A percentile compares a stretch with the other conserved stretches of the same genome.
These are phyloP conservation scores for Salvia miltiorrhiza DNA, from an alignment of 257 asterid genomes.

Conservation along the genomic window DNA sequence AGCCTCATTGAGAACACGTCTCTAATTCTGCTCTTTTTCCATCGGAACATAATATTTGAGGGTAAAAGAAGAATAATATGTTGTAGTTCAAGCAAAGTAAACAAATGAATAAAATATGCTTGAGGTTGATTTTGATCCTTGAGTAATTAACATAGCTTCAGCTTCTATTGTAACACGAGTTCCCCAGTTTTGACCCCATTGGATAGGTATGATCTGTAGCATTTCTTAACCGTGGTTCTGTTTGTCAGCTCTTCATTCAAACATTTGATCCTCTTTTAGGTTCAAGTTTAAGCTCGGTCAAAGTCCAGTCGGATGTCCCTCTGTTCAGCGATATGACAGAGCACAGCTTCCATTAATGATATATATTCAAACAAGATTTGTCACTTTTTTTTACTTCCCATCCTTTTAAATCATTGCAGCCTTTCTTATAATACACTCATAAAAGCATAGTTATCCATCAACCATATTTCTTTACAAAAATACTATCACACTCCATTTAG, in stretches of 20 bases:
- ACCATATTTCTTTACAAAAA: background rate
- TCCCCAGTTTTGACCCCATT: background rate
- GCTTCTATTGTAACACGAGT: background rate
- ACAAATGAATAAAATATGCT: background rate
- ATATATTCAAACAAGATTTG: background rate
- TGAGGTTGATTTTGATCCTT: background rate
- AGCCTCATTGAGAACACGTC: background rate
- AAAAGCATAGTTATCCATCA: background rate
- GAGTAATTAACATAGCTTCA: background rate
- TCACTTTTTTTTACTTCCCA: background rate
- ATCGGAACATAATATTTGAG: background rate
- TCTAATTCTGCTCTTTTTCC: background rate
- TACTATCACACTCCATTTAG: background rate
- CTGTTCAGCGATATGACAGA: background rate
- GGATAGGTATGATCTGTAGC: constrained; percentile 12
- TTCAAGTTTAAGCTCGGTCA: background rate
- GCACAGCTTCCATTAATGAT: background rate
- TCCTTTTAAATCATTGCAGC: background rate
- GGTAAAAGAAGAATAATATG: background rate
- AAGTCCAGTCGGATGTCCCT: background rate
- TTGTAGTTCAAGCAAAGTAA: background rate
- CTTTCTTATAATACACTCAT: background rate
- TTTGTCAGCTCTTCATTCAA: constrained; percentile 10
- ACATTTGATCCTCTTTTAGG: background rate
- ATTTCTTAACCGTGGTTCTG: background rate